phyloP scores from a whole-genome alignment of 257 asterid genomes.

The Penstemon barbatus region DNA sequence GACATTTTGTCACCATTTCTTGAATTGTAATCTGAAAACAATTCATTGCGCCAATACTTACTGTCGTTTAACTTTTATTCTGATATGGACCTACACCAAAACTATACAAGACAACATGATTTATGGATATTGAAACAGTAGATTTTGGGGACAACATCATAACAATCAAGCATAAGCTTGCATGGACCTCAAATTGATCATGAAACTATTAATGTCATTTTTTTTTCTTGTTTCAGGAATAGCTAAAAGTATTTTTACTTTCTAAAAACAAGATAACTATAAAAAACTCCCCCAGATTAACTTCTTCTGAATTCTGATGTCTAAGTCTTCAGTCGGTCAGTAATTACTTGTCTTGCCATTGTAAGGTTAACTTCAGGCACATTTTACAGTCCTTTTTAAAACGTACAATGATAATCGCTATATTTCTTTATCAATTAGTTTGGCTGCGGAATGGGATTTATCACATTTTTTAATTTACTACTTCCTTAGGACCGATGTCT shows the following conservation, averaged over 20 bases:
- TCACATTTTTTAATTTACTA: constrained; percentile 8
- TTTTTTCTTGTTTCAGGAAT: constrained; percentile 16
- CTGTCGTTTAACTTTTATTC: background rate
- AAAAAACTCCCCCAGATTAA: background rate
- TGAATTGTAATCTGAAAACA: background rate
- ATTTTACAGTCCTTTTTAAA: background rate
- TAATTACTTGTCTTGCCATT: constrained; percentile 22
- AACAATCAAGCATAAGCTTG: too few relatives aligned
- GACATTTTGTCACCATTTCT: background rate
- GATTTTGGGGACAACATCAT: too few relatives aligned
- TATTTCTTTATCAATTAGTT: background rate
- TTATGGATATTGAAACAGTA: background rate
- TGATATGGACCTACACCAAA: background rate
- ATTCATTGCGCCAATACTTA: background rate
- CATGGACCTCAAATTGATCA: background rate
- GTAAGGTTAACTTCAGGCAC: background rate
- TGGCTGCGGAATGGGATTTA: constrained; percentile 16
- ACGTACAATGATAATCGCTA: constrained; percentile 13
- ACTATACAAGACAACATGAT: background rate
- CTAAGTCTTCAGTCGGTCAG: constrained; percentile 15
- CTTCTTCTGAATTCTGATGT: background rate
- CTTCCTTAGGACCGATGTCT: background rate
- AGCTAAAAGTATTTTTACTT: constrained; percentile 20
- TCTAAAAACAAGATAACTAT: background rate
- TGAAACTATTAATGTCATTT: background rate